Percentiles rank a stretch among this genome's conserved stretches.
These are phyloP conservation scores for Gastrolobium bilobum DNA, from an alignment of 306 rosid species.

Conservation along the genomic window DNA sequence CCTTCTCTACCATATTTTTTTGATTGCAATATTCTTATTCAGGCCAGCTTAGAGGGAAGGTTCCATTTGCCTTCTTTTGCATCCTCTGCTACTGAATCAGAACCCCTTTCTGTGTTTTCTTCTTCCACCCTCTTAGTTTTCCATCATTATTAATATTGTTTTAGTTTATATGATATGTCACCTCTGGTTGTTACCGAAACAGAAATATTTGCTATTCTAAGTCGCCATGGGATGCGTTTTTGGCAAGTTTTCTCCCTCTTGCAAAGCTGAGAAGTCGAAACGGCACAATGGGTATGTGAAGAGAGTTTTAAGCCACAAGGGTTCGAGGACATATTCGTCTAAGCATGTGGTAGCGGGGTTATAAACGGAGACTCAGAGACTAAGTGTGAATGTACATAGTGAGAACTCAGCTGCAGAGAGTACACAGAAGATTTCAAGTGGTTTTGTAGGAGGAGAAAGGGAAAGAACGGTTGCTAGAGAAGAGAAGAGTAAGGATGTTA, in stretches of 20 bases:
- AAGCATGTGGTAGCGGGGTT: background rate
- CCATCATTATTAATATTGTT: background rate
- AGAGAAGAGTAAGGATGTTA: constrained; percentile 35
- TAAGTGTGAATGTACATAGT: constrained; percentile 3
- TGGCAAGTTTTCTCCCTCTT: constrained; percentile 47
- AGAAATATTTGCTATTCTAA: constrained; percentile 18
- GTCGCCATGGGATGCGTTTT: constrained; percentile 66
- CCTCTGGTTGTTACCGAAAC: constrained; percentile 53
- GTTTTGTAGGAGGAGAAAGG: constrained; percentile 7
- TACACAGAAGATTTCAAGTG: constrained; percentile 4
- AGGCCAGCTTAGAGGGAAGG: constrained; percentile 53
- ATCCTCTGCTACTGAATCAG: background rate
- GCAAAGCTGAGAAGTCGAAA: constrained; percentile 41
- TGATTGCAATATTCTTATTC: constrained; percentile 42
- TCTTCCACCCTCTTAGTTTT: background rate
- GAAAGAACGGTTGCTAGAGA: background rate
- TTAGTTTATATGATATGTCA: constrained; percentile 20
- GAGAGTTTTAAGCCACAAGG: constrained; percentile 27
- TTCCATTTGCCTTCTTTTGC: constrained; percentile 15
- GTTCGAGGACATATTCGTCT: constrained; percentile 18
- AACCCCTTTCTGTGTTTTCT: background rate
- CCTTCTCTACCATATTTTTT: constrained; percentile 16
- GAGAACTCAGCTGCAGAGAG: background rate
- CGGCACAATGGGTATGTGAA: constrained; percentile 34
- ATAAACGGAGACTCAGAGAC: constrained; percentile 14